A percentile compares a stretch with the other conserved stretches of the same genome.
Evolutionary conservation across 345 rosid genomes (phyloP).

Genomic region (Sonneratia caseolaris): DNA sequence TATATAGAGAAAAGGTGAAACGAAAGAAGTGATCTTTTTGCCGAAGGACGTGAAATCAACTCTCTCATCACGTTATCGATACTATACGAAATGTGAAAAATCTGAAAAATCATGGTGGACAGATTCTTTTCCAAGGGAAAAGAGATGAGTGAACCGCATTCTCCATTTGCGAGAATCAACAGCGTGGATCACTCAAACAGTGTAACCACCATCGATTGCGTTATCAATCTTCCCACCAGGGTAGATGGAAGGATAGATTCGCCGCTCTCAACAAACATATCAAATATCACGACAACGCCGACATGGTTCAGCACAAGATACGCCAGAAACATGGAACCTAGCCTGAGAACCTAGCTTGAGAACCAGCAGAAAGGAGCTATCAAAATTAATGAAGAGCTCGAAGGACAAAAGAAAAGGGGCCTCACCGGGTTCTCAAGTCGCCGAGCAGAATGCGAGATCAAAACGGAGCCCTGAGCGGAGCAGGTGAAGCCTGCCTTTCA

Average conservation of each 20-base stretch:
- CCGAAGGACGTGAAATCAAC: background rate
- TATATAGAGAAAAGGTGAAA: background rate
- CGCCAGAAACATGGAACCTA: too few species aligned
- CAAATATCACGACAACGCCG: too few species aligned
- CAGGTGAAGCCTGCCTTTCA: background rate
- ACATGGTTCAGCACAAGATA: too few species aligned
- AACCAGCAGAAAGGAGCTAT: too few species aligned
- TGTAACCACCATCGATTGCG: background rate
- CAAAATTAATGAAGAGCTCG: background rate
- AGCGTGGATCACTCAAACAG: background rate
- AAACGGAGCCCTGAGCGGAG: background rate
- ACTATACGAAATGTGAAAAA: background rate
- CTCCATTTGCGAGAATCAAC: background rate
- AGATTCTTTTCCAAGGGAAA: too few species aligned
- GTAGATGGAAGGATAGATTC: too few species aligned
- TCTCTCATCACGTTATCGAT: background rate
- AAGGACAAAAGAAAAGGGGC: background rate
- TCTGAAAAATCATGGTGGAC: background rate
- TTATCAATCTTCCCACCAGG: background rate
- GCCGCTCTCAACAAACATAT: too few species aligned
- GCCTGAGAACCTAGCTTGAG: too few species aligned
- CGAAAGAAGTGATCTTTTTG: background rate
- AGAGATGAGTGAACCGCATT: background rate
- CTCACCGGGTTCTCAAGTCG: too few species aligned
- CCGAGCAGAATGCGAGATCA: background rate